phyloP scores from a whole-genome alignment of 495 filamentous ascomycete species.

The Penicillium daleae region DNA sequence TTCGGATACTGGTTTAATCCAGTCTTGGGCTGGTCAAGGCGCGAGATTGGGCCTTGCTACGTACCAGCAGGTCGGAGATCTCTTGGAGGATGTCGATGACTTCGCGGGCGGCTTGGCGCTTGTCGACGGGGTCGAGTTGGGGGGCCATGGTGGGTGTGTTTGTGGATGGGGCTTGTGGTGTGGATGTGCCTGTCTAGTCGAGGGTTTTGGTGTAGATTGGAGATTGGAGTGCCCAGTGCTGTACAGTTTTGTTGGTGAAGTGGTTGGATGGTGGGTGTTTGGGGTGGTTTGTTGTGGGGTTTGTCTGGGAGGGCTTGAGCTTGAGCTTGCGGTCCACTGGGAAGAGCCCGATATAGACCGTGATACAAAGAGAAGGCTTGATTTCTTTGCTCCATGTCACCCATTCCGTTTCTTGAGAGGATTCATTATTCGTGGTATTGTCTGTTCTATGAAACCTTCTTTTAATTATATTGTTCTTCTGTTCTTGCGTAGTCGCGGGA shows the following conservation, averaged over 20 bases:
- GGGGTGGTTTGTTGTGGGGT: conserved; percentile 2
- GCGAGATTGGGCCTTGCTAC: conserved; percentile 19
- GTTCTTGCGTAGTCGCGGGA: too few relatives aligned
- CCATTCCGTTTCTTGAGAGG: neutral
- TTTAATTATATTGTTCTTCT: neutral
- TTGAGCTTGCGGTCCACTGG: neutral
- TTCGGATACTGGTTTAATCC: neutral
- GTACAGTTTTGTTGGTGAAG: neutral
- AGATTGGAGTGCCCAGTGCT: neutral
- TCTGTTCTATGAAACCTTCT: neutral
- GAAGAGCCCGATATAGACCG: neutral
- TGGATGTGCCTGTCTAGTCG: neutral
- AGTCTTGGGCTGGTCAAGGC: neutral
- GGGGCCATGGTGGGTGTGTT: conserved; percentile 22
- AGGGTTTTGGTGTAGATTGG: neutral
- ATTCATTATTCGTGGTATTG: neutral
- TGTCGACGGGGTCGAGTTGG: conserved; percentile 50
- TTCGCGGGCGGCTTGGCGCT: conserved; percentile 90
- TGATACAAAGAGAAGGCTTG: neutral
- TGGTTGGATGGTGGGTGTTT: neutral
- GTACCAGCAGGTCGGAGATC: conserved; percentile 85
- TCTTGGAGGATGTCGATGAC: conserved; percentile 95
- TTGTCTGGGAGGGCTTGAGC: neutral
- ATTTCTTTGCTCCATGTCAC: neutral
- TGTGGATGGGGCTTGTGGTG: neutral